Percentiles rank a stretch among this genome's conserved stretches.
phyloP scores from a whole-genome alignment of 2,329 filamentous ascomycete genomes.

The Fusarium guadeloupense region DNA sequence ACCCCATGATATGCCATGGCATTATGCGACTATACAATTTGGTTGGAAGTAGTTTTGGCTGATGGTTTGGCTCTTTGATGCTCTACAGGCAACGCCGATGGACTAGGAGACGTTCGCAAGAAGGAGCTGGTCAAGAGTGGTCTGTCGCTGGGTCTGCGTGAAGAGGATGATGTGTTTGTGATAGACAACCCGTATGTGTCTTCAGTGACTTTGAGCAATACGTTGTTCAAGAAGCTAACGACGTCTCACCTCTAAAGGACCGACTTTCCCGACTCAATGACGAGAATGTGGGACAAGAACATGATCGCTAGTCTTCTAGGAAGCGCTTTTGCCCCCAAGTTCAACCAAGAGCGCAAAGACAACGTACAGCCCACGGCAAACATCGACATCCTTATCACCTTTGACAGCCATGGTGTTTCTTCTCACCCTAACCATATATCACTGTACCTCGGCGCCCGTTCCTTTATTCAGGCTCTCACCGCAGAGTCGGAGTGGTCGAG shows the following conservation, averaged over 20 bases:
- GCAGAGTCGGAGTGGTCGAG: constrained; percentile 70
- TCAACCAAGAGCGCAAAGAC: constrained; percentile 51
- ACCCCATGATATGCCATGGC: constrained; percentile 16
- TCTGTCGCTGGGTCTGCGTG: constrained; percentile 76
- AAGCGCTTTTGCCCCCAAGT: constrained; percentile 76
- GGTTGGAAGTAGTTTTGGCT: constrained; percentile 27
- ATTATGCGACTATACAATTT: constrained; percentile 20
- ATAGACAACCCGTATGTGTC: constrained; percentile 74
- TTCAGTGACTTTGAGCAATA: neutral
- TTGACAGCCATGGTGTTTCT: constrained; percentile 84
- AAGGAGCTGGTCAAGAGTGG: constrained; percentile 86
- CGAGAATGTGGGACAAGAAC: constrained; percentile 74
- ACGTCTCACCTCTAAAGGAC: constrained; percentile 39
- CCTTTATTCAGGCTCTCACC: constrained; percentile 75
- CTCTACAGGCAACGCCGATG: constrained; percentile 78
- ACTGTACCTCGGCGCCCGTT: constrained; percentile 80
- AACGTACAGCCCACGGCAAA: constrained; percentile 55
- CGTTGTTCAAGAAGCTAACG: neutral
- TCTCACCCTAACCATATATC: constrained; percentile 94
- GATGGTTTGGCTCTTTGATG: constrained; percentile 27
- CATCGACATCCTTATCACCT: constrained; percentile 89
- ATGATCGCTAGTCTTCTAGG: constrained; percentile 76
- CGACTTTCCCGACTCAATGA: constrained; percentile 92
- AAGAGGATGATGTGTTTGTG: constrained; percentile 84
- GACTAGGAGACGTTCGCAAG: constrained; percentile 83